Base-by-base conservation (phyloP, 1,139 yeast species). In the Diutina pseudorugosa region DNA sequence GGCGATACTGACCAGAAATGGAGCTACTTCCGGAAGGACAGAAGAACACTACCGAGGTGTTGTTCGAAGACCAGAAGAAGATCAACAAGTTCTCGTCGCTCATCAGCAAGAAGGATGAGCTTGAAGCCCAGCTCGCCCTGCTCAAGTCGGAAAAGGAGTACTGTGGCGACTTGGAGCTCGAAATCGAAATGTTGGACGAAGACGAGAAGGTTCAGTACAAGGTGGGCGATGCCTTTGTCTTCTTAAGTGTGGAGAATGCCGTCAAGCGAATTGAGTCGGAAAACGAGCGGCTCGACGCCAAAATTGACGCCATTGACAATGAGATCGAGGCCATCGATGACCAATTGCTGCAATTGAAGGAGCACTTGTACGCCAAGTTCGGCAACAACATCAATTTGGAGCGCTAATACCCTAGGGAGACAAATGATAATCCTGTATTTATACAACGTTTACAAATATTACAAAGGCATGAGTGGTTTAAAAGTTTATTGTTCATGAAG, bases 331-430 rank as follows among this genome's bases (percentile, higher is more conserved):
- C 65, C 0, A 70, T 83, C 45, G 83, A 82, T 55, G 74, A 70
- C 4, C 71, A 77, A 56, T 75, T 91, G 68, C 67, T 66, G 9
- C 76, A 67, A 41, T 75, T 91, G 60, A 93, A 91, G 69, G 76
- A 79, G 40, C 74, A 73, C n/a, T 72, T 93, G 55, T 93, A 93
- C 63, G 88, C 89, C 18, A 90, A 88, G 65, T 93, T 93, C 64
- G 98, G 98, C 42, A 80, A 80, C 59, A 83, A 90, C 56, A 93
- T 93, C 63, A 91, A 91, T 64, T 72, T 93, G 52, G 98, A 93
- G 36, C 30, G 51, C 25, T 48, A 20, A 47, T 11, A 5, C 2
- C 6, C 41, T n/a, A 33, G 9, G 30, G 9, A 27, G 11, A n/a
- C n/a, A 27, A 27, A 27, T 27, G 11, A 30, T 30, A 7, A 30